These are phyloP conservation scores for Ogataea populi-albae DNA, from an alignment of 805 yeast genomes.

Conservation along the genomic window DNA sequence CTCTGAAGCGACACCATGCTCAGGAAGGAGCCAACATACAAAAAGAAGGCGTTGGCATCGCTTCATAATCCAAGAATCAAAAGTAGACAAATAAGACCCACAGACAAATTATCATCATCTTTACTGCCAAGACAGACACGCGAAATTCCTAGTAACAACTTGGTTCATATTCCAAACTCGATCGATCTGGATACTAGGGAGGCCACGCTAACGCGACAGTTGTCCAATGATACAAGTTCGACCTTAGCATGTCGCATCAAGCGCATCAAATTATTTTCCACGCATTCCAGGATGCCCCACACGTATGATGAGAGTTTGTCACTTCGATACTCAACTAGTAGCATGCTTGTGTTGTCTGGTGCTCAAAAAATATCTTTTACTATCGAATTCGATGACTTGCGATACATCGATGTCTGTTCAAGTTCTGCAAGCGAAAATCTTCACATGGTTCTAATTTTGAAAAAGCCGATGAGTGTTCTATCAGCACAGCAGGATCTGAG, in stretches of 20 bases:
- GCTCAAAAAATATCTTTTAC: constrained; percentile 5
- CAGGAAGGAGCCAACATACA: constrained; percentile 14
- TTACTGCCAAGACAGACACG: no score
- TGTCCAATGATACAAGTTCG: no score
- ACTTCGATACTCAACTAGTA: constrained; percentile 4
- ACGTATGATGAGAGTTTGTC: constrained; percentile 9
- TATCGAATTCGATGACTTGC: constrained; percentile 6
- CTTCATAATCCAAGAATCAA: constrained; percentile 14
- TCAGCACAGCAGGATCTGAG: constrained; percentile 3
- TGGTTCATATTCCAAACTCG: constrained; percentile 10
- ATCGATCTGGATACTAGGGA: constrained; percentile 12
- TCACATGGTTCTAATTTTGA: constrained; percentile 9
- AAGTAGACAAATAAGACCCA: constrained; percentile 13
- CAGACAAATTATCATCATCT: constrained; percentile 10
- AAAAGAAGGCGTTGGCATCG: constrained; percentile 15
- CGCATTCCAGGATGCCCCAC: constrained; percentile 2
- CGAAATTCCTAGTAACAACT: no score
- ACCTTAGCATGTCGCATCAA: background rate
- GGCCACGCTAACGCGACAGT: background rate
- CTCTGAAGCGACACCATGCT: constrained; percentile 5
- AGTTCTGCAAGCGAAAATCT: constrained; percentile 6
- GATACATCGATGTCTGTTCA: constrained; percentile 12
- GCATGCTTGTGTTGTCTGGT: constrained; percentile 4
- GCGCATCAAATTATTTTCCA: constrained; percentile 8
- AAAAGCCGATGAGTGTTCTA: constrained; percentile 5